Base-by-base conservation (phyloP, 192 early-diverging fungal species). In the Coemansia sp. region DNA sequence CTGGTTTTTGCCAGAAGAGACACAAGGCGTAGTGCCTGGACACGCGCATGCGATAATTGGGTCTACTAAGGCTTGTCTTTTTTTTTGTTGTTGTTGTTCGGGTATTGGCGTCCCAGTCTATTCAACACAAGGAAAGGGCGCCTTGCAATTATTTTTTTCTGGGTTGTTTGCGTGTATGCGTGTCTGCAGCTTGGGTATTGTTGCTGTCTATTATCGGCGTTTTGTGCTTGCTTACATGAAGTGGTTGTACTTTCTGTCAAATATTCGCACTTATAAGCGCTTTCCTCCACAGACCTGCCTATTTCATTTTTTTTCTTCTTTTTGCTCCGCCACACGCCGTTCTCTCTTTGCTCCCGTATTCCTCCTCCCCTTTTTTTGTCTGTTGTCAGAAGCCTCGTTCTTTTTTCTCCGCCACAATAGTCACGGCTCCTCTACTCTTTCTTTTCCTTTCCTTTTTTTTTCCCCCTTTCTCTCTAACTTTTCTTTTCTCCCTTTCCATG, bases 401-500 rank as follows among this genome's bases (percentile, higher is more conserved):
- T 32, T 56, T 41, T 6, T 37, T 35, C 38, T 10, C 17, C 32
- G 5, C 32, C 36, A 38, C 19, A 32, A 38, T 20, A 62, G 51
- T 53, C 46, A 45, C n/a, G n/a, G n/a, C n/a, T n/a, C 39, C 47
- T 61, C 27, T 42, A 5, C 40, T 60, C 59, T 60, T 67, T 5
- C 32, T 35, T n/a, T n/a, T n/a, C n/a, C n/a, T n/a, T n/a, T n/a
- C n/a, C n/a, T 37, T 60, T 66, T 22, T 29, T n/a, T 58, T 58
- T n/a, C 38, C 17, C 64, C 17, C 62, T 40, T 43, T 45, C 49
- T 53, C 38, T 69, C 56, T 53, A 45, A 59, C 15, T 40, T 37
- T 76, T 70, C 62, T 61, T 46, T 64, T 11, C 62, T 46, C 49
- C 54, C 36, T 62, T 54, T 53, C 62, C 64, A 47, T 64, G 61